Base-by-base conservation (phyloP, 108 stramenopile species). In the Fistulifera pelliculosa region DNA sequence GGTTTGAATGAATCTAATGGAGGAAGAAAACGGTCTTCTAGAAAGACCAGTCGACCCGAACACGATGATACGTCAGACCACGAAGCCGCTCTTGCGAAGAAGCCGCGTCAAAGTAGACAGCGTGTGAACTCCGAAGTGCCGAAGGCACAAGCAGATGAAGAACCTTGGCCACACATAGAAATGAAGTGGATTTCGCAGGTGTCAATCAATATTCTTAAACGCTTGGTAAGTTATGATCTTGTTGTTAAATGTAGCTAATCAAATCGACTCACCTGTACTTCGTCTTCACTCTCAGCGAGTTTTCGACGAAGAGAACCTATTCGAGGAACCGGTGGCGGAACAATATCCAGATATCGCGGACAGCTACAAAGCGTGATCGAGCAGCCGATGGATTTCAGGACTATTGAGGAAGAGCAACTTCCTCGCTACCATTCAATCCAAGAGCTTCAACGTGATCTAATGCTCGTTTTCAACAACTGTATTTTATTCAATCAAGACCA, bases 341-440 rank as follows among this genome's bases (percentile, higher is more conserved):
- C 24, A 47, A 18, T 79, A 66, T 55, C 90, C 90, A 1, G 65
- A 61, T 5, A 54, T 91, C 1, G 70, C 71, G 2, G 61, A 69
- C 8, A 50, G 38, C 7, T 91, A 91, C 47, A 66, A 18, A 54
- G 42, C 21, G 43, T 54, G 12, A 57, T 91, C 12, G 35, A 65
- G 22, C 25, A 55, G 0, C 90, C 90, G 1, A 85, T 91, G 85
- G 85, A 85, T 51, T 80, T 91, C 43, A 68, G 79, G 48, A 87
- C 90, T 10, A 91, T 91, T 15, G 70, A 66, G 47, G 77, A 83
- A 56, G 81, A 85, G 16, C 69, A 68, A 3, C 38, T 90, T 19
- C 66, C 64, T 41, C 14, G 17, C 7, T 90, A 87, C 49, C 17
- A 59, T 28, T 28, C 54, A 49, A 87, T 87, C 14, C 24, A 54